phyloP scores from a whole-genome alignment of 306 rosid species.

The Prunus kanzakura region DNA sequence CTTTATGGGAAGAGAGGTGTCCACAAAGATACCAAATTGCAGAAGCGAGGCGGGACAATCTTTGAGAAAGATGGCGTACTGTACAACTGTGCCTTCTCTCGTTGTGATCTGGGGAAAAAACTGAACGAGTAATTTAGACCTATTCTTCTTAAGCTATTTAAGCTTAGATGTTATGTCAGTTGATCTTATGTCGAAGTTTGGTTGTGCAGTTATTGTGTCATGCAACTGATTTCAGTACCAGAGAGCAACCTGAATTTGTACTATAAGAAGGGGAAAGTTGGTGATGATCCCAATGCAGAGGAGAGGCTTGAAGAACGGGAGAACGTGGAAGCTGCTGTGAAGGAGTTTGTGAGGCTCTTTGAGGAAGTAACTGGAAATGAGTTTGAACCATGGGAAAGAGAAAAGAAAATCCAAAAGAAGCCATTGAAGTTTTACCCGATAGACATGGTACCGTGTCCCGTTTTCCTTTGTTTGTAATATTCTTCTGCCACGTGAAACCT shows the following conservation, averaged over 20 bases:
- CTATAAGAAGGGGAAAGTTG: conserved; percentile 76
- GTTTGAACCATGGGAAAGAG: conserved; percentile 79
- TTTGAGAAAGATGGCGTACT: conserved; percentile 62
- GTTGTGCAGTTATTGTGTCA: conserved; percentile 62
- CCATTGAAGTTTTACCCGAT: conserved; percentile 64
- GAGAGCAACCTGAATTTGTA: conserved; percentile 52
- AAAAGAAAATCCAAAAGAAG: conserved; percentile 75
- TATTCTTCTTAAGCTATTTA: not conserved
- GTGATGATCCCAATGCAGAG: conserved; percentile 71
- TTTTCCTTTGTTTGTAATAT: not conserved
- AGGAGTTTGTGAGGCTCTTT: conserved; percentile 66
- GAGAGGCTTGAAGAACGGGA: conserved; percentile 68
- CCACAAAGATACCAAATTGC: conserved; percentile 65
- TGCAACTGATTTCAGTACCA: conserved; percentile 66
- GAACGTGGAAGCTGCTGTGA: conserved; percentile 42
- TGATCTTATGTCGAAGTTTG: conserved; percentile 11
- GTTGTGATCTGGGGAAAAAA: conserved; percentile 68
- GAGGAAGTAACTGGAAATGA: conserved; percentile 78
- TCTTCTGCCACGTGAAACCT: not conserved
- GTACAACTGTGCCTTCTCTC: conserved; percentile 77
- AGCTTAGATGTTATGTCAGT: not conserved
- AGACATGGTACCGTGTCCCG: conserved; percentile 55
- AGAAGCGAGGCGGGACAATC: conserved; percentile 64
- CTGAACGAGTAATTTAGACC: conserved; percentile 59
- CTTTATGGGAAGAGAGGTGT: conserved; percentile 81